Base-by-base conservation (phyloP, 345 rosid genomes). In the Anastatica hierochuntica region DNA sequence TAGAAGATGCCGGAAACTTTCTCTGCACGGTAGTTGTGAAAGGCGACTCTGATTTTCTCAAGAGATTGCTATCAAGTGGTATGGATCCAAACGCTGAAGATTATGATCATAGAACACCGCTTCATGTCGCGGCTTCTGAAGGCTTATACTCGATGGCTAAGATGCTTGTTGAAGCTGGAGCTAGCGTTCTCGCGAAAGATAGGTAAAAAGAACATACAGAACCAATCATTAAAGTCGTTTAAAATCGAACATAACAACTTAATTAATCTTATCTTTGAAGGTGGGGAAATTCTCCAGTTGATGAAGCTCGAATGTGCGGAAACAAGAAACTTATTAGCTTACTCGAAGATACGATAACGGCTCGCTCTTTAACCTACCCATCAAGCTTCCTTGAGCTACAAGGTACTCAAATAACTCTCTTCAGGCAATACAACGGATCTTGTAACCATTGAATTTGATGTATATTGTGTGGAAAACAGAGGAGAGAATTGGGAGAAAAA, bases 61-160 rank as follows among this genome's bases (percentile, higher is more conserved):
- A 48, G 71, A 85, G 90, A 59, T 16, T 88, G 65, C 71, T 94
- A 53, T 69, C 81, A 43, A 58, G 57, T 54, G 95, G 97, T 19
- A 56, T 83, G 15, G 81, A 94, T 53, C 97, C 99, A 2, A 84
- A 92, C 75, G 73, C 83, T 27, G 81, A 65, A 67, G 95, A 92
- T 70, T 92, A 88, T 39, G 88, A 92, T 56, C 94, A 81, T 18
- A 76, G 94, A 58, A 88, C 97, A 8, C 89, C 97, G 10, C 97
- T 94, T 70, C 97, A 94, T 60, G 64, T 85, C 7, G 97, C 97
- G 43, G 82, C 90, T 51, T 85, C 99, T 27, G 94, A 88, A 74
- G 99, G 95, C 17, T 63, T 81, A 53, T 71, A 53, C 75, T 39
- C 79, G 52, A 83, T 85, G 81, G 87, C 92, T 47, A 83, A 80